Conservation (phyloP, 2,329 filamentous ascomycete genomes). For the Fusarium coicis region DNA sequence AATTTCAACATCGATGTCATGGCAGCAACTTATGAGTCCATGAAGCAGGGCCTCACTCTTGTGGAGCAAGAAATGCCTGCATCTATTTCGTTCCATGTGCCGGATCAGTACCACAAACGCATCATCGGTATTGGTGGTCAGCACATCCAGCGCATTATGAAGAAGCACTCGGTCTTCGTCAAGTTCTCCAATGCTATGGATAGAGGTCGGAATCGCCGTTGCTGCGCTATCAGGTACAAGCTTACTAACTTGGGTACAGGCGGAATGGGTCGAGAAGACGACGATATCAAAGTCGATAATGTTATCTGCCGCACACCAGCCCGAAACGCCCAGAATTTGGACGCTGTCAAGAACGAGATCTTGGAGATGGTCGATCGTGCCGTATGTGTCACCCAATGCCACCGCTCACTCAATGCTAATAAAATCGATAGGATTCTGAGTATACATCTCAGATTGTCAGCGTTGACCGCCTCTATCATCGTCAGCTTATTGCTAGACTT, state of each 20-base stretch:
- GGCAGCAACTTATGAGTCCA: conserved; percentile 89
- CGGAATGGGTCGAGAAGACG: conserved; percentile 90
- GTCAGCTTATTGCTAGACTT: conserved; percentile 89
- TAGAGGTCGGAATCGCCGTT: conserved; percentile 66
- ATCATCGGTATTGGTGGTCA: conserved; percentile 99
- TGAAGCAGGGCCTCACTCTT: conserved; percentile 89
- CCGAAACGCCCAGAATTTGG: conserved; percentile 94
- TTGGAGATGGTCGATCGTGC: conserved; percentile 99
- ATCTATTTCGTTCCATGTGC: conserved; percentile 98
- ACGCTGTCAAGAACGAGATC: conserved; percentile 98
- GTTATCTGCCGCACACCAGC: conserved; percentile 98
- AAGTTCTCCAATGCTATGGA: conserved; percentile 99
- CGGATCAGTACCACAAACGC: conserved; percentile 98
- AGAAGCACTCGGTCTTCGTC: conserved; percentile 99
- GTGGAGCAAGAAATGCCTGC: conserved; percentile 99
- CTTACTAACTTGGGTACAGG: conserved; percentile 51
- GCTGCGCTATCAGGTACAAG: background rate
- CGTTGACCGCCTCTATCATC: conserved; percentile 94
- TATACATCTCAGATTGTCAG: conserved; percentile 94
- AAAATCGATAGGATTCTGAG: conserved; percentile 79
- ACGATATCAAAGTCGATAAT: conserved; percentile 98
- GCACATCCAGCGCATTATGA: conserved; percentile 99
- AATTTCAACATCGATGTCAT: conserved; percentile 99
- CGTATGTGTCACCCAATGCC: conserved; percentile 58
- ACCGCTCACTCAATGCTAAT: conserved; percentile 3